Base-by-base conservation (phyloP, 441 rosid genomes). In the Pelargonium citronellum region DNA sequence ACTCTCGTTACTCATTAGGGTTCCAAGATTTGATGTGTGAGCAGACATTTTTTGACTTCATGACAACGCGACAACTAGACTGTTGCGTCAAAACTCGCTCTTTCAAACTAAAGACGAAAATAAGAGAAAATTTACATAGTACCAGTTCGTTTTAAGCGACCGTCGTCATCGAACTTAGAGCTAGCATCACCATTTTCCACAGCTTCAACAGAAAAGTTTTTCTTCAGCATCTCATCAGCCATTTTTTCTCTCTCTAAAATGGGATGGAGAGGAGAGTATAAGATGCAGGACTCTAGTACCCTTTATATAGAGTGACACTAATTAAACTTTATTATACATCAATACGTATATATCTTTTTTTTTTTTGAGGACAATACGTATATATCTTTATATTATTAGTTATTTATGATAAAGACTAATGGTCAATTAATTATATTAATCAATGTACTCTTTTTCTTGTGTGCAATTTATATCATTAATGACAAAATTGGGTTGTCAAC, bases 81-180 rank as follows among this genome's bases (percentile, higher is more conserved):
- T 3, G 37, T 3, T 30, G 4, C 37, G 0, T 3, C 5, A 2
- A 2, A 5, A 30, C 37, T 30, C 37, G 37, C 37, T 30, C 37
- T 30, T 30, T 30, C 53, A 9, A 47, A n/a, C 13, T 15, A 19
- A 60, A 60, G 27, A 19, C n/a, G 4, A 34, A 12, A 72, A 34
- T 16, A 10, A 11, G 9, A 11, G 30, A 34, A 34, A 67, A 6
- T 12, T 39, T 19, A 16, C 10, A 13, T 3, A 13, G 46, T 73
- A 74, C 82, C 79, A 5, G 75, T 71, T 71, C 79, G 71, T 41
- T 73, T 76, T 1, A 64, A 20, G 15, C 64, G 66, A 16, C 77
- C 76, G 30, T 71, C 79, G 8, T 67, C 82, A 4, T 76, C 82
- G 27, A 46, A 64, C n/a, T 66, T 53, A 71, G 67, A 39, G 41